Conservation (phyloP, 1,284 basidiomycete genomes). For the Pterula multifida region DNA sequence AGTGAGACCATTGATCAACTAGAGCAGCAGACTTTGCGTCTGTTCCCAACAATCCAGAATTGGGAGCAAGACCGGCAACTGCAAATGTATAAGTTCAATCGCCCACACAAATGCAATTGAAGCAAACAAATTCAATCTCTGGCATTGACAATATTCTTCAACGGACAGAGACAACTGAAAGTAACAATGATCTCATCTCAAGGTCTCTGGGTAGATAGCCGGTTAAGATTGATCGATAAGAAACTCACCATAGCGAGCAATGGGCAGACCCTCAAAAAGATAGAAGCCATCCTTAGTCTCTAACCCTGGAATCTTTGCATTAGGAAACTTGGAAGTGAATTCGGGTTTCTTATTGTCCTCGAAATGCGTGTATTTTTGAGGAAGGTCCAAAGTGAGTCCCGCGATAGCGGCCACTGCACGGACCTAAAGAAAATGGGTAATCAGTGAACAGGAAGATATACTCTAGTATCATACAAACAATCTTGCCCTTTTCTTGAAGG, state of each 20-base stretch:
- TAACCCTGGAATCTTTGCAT: slow-evolving; percentile 78
- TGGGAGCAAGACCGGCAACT: slow-evolving; percentile 69
- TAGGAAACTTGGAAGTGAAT: slow-evolving; percentile 71
- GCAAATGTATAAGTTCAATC: slow-evolving; percentile 10
- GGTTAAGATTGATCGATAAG: slow-evolving; percentile 18
- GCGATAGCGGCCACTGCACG: slow-evolving; percentile 61
- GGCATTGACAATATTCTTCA: slow-evolving; percentile 43
- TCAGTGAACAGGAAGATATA: slow-evolving; percentile 5
- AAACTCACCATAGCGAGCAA: slow-evolving; percentile 83
- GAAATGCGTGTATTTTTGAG: slow-evolving; percentile 46
- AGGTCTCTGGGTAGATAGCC: slow-evolving; percentile 9
- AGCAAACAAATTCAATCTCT: slow-evolving; percentile 20
- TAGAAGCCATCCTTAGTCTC: slow-evolving; percentile 72
- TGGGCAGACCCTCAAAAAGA: slow-evolving; percentile 71
- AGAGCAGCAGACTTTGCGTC: slow-evolving; percentile 44
- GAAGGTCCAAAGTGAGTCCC: slow-evolving; percentile 55
- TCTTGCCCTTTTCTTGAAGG: slow-evolving; percentile 29
- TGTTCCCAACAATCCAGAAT: slow-evolving; percentile 50
- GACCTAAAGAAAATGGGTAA: slow-evolving; percentile 32
- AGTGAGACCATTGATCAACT: slow-evolving; percentile 59
- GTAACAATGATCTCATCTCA: slow-evolving; percentile 21
- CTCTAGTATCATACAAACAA: slow-evolving; percentile 27
- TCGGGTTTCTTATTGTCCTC: slow-evolving; percentile 73
- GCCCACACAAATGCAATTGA: slow-evolving; percentile 13
- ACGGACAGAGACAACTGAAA: slow-evolving; percentile 59